phyloP scores from a whole-genome alignment of 2,329 filamentous ascomycete genomes.

The Claviceps maximensis region DNA sequence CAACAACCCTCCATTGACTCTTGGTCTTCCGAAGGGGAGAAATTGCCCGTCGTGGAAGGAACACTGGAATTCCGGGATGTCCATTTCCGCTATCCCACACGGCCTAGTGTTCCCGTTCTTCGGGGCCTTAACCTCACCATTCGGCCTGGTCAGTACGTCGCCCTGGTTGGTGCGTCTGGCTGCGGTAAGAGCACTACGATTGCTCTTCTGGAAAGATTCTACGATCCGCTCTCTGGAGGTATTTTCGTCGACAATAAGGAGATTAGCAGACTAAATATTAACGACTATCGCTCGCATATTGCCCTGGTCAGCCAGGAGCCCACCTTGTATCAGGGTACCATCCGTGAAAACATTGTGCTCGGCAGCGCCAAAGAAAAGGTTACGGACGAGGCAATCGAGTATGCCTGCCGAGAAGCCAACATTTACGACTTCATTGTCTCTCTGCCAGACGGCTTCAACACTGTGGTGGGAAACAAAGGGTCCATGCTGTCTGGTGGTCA shows the following conservation, averaged over 20 bases:
- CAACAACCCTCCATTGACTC: slow-evolving; percentile 69
- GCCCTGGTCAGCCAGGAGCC: slow-evolving; percentile 90
- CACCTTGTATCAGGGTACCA: slow-evolving; percentile 84
- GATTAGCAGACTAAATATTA: slow-evolving; percentile 68
- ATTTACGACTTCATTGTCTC: slow-evolving; percentile 88
- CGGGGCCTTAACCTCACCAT: slow-evolving; percentile 66
- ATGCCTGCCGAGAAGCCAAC: slow-evolving; percentile 79
- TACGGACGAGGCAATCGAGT: slow-evolving; percentile 57
- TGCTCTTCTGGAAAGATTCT: slow-evolving; percentile 84
- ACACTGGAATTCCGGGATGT: slow-evolving; percentile 82
- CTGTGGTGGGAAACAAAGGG: slow-evolving; percentile 77
- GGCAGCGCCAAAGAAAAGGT: slow-evolving; percentile 56
- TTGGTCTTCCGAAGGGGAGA: slow-evolving; percentile 59
- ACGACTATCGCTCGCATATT: slow-evolving; percentile 71
- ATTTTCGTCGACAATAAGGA: slow-evolving; percentile 75
- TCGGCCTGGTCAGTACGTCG: slow-evolving; percentile 69
- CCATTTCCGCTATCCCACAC: slow-evolving; percentile 86
- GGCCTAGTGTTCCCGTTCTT: slow-evolving; percentile 83
- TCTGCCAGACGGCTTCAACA: slow-evolving; percentile 73
- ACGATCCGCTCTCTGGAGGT: slow-evolving; percentile 70
- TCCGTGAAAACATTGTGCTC: slow-evolving; percentile 80
- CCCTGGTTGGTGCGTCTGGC: slow-evolving; percentile 84
- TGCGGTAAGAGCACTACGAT: slow-evolving; percentile 94
- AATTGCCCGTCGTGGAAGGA: slow-evolving; percentile 53
- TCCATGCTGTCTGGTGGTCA: slow-evolving; percentile 78